Evolutionary conservation across 148 eudicot species (phyloP).

Genomic region (Chenopodium quinoa): DNA sequence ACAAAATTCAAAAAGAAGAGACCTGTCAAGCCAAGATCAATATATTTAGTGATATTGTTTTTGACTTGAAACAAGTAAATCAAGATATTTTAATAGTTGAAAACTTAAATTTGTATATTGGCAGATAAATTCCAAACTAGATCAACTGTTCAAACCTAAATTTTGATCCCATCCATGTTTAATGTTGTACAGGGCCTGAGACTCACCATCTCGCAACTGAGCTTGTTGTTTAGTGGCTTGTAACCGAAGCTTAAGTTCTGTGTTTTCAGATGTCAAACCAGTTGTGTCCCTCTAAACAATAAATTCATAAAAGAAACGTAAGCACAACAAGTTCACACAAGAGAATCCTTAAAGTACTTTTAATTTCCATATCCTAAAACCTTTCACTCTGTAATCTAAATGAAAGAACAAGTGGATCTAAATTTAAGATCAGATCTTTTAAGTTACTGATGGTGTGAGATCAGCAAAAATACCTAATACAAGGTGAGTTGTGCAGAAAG

Average conservation of each 20-base stretch:
- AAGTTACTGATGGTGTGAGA: no score
- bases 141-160: background rate
- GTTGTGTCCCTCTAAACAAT: conserved; percentile 40
- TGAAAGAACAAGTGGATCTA: no score
- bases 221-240: conserved; percentile 52
- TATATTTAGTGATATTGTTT: background rate
- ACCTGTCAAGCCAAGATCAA: background rate
- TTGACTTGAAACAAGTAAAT: background rate
- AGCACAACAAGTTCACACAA: background rate
- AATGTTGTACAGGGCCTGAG: background rate
- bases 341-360: no score
- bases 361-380: no score
- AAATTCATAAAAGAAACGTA: background rate
- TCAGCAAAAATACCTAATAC: no score
- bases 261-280: conserved; percentile 38
- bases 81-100: background rate
- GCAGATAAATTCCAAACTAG: background rate
- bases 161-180: background rate
- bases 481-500: no score
- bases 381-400: no score
- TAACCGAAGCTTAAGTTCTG: conserved; percentile 43
- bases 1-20: no score
- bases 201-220: conserved; percentile 51
- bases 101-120: background rate
- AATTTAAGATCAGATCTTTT: no score